These are phyloP conservation scores for Anthracocystis setariae DNA, from an alignment of 1,284 basidiomycete genomes.

Conservation along the genomic window DNA sequence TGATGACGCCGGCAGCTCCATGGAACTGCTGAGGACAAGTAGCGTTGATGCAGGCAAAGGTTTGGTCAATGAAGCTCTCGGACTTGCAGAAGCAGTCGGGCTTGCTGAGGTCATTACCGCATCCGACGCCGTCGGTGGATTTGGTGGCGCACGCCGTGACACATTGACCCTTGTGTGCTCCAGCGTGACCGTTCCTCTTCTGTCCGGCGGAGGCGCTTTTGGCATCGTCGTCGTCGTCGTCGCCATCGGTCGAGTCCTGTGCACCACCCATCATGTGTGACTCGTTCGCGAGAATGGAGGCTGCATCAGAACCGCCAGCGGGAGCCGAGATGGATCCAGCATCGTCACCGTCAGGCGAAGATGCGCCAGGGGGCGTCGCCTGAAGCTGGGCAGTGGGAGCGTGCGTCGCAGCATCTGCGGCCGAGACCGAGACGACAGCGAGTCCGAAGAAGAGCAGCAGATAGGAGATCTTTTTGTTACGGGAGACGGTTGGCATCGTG, in stretches of 20 bases:
- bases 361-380: constrained; percentile 4
- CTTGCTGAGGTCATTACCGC: constrained; percentile 38
- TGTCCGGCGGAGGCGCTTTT: not conserved
- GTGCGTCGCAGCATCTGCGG: not conserved
- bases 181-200: not conserved
- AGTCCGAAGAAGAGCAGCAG: constrained; percentile 10
- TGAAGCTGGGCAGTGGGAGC: constrained; percentile 4
- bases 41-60: constrained; percentile 43
- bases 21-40: constrained; percentile 47
- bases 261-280: constrained; percentile 17
- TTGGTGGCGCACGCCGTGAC: constrained; percentile 29
- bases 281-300: constrained; percentile 15
- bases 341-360: constrained; percentile 2
- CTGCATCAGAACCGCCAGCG: constrained; percentile 18
- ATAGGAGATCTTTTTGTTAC: constrained; percentile 1
- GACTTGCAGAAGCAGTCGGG: constrained; percentile 45
- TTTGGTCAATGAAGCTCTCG: constrained; percentile 25
- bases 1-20: constrained; percentile 47
- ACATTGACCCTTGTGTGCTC: constrained; percentile 33
- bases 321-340: constrained; percentile 29
- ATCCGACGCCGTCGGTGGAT: constrained; percentile 30
- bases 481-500: not conserved
- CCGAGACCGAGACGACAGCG: constrained; percentile 9
- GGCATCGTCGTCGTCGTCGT: constrained; percentile 7
- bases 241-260: constrained; percentile 28